Conservation (phyloP, 1,284 basidiomycete species). For the Cryptococcus amylolentus region DNA sequence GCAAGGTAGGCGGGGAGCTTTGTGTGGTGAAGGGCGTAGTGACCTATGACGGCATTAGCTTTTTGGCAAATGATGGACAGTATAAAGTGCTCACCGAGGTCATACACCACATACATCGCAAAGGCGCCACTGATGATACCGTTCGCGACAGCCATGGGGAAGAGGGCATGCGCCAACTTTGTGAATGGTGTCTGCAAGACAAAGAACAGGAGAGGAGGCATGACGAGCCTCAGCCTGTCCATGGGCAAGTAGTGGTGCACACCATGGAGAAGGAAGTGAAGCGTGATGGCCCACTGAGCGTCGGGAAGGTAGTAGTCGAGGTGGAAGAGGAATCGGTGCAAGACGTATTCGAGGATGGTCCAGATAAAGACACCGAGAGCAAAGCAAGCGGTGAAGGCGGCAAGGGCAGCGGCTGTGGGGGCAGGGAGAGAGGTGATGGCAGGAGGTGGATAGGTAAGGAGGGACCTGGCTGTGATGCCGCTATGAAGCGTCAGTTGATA, state of each 20-base stretch:
- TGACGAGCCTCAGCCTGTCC: conserved; percentile 92
- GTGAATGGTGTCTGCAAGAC: conserved; percentile 84
- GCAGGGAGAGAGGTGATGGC: conserved; percentile 26
- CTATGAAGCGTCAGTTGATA: conserved; percentile 10
- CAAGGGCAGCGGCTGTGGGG: conserved; percentile 27
- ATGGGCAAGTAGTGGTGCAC: conserved; percentile 98
- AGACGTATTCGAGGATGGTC: conserved; percentile 91
- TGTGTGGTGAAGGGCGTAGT: conserved; percentile 89
- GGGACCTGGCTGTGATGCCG: conserved; percentile 30
- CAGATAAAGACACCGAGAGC: conserved; percentile 81
- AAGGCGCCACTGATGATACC: conserved; percentile 90
- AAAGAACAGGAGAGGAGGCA: conserved; percentile 88
- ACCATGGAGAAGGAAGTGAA: conserved; percentile 94
- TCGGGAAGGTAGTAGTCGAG: conserved; percentile 89
- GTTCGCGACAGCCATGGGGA: conserved; percentile 83
- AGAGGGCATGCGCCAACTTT: conserved; percentile 73
- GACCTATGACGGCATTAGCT: conserved; percentile 35
- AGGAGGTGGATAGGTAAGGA: conserved; percentile 29
- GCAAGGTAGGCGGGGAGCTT: conserved; percentile 79
- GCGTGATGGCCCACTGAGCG: conserved; percentile 67
- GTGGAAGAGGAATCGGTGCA: conserved; percentile 98
- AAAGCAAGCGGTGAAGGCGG: conserved; percentile 63
- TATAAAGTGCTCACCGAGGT: conserved; percentile 60
- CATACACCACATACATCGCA: conserved; percentile 84
- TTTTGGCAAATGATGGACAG: background rate